Evolutionary conservation across 2,329 filamentous ascomycete species (phyloP), one percentile per base, ranked within the genome.

Genomic region (Penicillium sumatraense): DNA sequence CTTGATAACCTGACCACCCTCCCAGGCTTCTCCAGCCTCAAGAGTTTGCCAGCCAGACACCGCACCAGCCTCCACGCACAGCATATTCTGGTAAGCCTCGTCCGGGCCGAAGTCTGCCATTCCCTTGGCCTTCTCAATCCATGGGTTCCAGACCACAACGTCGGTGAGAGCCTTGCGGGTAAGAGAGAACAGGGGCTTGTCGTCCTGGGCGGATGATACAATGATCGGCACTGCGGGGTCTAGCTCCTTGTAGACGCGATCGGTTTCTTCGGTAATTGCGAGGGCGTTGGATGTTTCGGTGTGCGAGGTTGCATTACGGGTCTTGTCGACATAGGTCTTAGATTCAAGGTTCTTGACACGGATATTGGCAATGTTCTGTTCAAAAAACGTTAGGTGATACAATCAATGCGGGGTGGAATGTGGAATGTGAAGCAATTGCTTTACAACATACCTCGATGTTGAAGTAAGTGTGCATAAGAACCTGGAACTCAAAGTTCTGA

Each of bases 131-230:
- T 96, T 96, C 60, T 93, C 90, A 36, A 83, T 82, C 92, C 93
- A 97, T 1, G 95, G 95, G 76, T 99, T 99, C 95, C 95, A 99
- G 26, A 98, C 89, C 1, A 97, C 93, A 14, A 95, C 87, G 64
- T 98, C 91, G 59, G 85, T 84, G 63, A 99, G 82, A 63, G 91
- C 93, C 75, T 97, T 91, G 58, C 95, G 86, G 36, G 89, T 85
- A 52, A 98, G 82, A 56, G 87, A 86, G 78, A 89, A 92, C 48
- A 83, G 78, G 13, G 86, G 80, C 68, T 83, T 83, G 42, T 81
- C 75, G 40, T 78, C 86, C 0, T 85, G 86, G 2, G 66, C 57
- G 3, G 72, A 67, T 11, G 71, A 58, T 11, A 76, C 62, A 10
- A 71, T 51, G 46, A 77, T 69, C 16, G 75, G 74, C 26, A 68